Conservation (phyloP, 768 basidiomycete species). For the Leucocoprinus leucothites region DNA sequence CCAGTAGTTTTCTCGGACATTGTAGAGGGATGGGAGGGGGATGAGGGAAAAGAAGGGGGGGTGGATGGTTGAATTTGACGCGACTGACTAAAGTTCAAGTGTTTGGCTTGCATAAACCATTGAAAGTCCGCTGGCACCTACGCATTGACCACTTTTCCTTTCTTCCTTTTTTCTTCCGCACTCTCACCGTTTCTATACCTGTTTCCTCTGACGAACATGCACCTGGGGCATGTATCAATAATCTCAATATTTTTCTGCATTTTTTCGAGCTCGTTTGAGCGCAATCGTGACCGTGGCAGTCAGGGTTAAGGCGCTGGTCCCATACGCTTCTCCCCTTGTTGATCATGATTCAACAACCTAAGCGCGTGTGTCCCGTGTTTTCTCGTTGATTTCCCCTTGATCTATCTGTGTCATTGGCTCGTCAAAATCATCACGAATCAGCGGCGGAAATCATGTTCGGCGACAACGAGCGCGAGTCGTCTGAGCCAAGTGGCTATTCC, state of each 20-base stretch:
- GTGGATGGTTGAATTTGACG: slow-evolving; percentile 25
- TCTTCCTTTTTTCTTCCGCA: not conserved
- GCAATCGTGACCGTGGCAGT: not conserved
- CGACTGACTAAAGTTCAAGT: slow-evolving; percentile 24
- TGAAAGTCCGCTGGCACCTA: slow-evolving; percentile 44
- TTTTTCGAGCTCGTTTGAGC: not conserved
- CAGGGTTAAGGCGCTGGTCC: not conserved
- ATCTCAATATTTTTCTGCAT: not conserved
- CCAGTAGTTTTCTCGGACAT: slow-evolving; percentile 55
- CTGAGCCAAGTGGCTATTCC: no score
- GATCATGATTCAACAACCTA: slow-evolving; percentile 4
- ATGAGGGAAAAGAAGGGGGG: slow-evolving; percentile 24
- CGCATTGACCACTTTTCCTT: slow-evolving; percentile 41
- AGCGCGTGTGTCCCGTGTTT: not conserved
- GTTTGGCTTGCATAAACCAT: slow-evolving; percentile 27
- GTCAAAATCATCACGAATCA: not conserved
- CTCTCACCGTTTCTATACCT: not conserved
- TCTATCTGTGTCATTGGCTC: not conserved
- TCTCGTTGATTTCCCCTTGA: not conserved
- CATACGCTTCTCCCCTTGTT: not conserved
- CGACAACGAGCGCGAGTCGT: not conserved
- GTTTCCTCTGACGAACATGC: not conserved
- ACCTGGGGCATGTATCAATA: not conserved
- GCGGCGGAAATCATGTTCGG: not conserved
- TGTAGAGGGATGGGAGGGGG: slow-evolving; percentile 17